Evolutionary conservation across 176 grass and related monocot species (phyloP).

Genomic region (Bothriochloa decipiens): DNA sequence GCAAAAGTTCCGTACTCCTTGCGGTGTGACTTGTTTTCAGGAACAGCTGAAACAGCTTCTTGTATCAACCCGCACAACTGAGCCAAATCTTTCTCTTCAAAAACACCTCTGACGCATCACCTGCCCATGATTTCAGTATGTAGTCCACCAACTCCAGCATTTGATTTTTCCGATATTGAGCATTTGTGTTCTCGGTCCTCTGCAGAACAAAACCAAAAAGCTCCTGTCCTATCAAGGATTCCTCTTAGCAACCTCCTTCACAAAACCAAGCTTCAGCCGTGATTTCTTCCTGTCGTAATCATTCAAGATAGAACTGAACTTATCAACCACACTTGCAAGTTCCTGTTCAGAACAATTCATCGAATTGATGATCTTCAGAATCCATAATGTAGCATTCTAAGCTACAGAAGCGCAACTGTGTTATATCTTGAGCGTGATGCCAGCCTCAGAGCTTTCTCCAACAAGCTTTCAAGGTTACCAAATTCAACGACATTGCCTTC

Average conservation of each 20-base stretch:
- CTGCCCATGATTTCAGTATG: slow-evolving; percentile 67
- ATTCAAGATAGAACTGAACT: slow-evolving; percentile 59
- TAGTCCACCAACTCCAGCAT: slow-evolving; percentile 70
- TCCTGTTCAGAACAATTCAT: slow-evolving; percentile 57
- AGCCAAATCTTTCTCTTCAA: slow-evolving; percentile 63
- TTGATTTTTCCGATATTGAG: slow-evolving; percentile 77
- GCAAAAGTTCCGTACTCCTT: slow-evolving; percentile 72
- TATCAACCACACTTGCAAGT: slow-evolving; percentile 55
- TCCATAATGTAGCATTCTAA: slow-evolving; percentile 81
- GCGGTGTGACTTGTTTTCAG: slow-evolving; percentile 73
- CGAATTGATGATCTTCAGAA: slow-evolving; percentile 81
- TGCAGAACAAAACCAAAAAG: slow-evolving; percentile 73
- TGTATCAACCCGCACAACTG: slow-evolving; percentile 63
- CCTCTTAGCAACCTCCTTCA: slow-evolving; percentile 83
- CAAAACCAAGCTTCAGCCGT: slow-evolving; percentile 69
- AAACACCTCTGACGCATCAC: slow-evolving; percentile 58
- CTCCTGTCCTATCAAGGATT: slow-evolving; percentile 61
- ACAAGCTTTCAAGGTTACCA: slow-evolving; percentile 55
- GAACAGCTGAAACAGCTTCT: slow-evolving; percentile 56
- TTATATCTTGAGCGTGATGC: slow-evolving; percentile 73
- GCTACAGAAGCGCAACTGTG: slow-evolving; percentile 59
- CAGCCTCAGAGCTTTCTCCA: slow-evolving; percentile 68
- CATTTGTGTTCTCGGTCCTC: slow-evolving; percentile 50
- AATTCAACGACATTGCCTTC: slow-evolving; percentile 56
- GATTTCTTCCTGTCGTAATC: slow-evolving; percentile 89